Conservation (phyloP, 2,329 filamentous ascomycete genomes). For the Fusarium sp. region DNA sequence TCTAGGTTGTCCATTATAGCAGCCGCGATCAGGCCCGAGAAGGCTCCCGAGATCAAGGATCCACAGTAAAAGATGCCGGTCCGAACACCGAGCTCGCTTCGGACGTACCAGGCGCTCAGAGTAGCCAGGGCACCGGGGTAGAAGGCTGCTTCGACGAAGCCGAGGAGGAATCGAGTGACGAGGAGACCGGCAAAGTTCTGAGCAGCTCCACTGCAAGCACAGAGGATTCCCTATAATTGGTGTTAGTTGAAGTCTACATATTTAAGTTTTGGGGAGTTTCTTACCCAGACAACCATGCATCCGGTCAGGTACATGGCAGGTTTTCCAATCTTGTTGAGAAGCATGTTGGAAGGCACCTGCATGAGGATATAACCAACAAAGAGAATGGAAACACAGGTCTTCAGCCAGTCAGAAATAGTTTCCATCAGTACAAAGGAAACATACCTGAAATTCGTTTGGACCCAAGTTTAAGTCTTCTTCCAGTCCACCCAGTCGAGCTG, state of each 20-base stretch:
- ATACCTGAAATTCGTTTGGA: conserved; percentile 6
- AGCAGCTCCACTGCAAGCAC: conserved; percentile 11
- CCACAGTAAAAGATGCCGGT: conserved; percentile 71
- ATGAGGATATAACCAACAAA: conserved; percentile 25
- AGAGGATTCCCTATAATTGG: conserved; percentile 3
- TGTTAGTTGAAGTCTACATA: background rate
- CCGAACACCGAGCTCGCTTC: conserved; percentile 72
- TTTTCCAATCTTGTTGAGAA: conserved; percentile 20
- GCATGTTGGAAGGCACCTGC: conserved; percentile 21
- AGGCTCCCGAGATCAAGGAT: conserved; percentile 74
- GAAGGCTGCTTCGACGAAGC: conserved; percentile 63
- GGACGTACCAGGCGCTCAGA: conserved; percentile 67
- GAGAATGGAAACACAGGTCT: conserved; percentile 14
- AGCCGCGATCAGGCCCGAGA: conserved; percentile 71
- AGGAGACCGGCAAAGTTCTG: conserved; percentile 15
- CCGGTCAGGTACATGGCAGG: conserved; percentile 9
- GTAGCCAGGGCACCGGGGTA: conserved; percentile 63
- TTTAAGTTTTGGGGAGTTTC: background rate
- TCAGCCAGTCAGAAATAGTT: background rate
- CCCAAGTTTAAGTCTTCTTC: conserved; percentile 4
- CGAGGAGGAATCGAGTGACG: conserved; percentile 54
- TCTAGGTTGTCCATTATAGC: conserved; percentile 63
- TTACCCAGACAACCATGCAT: conserved; percentile 14
- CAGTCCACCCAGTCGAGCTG: conserved; percentile 4
- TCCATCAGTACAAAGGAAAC: background rate